Base-by-base conservation (phyloP, 1,284 basidiomycete species). In the Laetiporus sulphureus region DNA sequence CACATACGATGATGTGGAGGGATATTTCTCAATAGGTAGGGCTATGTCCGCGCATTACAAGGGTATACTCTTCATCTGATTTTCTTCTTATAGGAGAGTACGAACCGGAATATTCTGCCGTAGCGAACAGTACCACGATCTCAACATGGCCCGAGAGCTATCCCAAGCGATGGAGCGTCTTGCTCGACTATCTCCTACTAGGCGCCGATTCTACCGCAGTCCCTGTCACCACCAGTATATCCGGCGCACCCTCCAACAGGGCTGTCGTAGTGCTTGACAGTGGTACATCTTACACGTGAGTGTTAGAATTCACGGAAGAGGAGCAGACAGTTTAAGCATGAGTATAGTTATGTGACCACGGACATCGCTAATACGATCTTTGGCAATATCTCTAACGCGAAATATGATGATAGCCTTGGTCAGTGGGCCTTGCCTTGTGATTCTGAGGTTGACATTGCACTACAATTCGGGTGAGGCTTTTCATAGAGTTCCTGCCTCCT, bases 221-320 rank as follows among this genome's bases (percentile, higher is more conserved):
- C 18, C 53, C 69, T 10, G 73, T 83, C 3, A 72, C 69, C 10
- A 80, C 73, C 22, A 64, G 57, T 3, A 74, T 87, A n/a, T 34
- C 59, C 4, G 67, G 65, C 22, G 83, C 73, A 1, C 83, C 84
- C 5, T 64, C 66, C 20, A 75, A 79, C 53, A 79, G 78, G 52
- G 83, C 83, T 12, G 83, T 88, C 33, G 73, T 75, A 15, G 66
- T 84, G 24, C 67, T 90, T 41, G 85, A 90, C 58, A 88, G 75
- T 48, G 86, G 86, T 12, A 82, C 85, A 11, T 86, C 85, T 3
- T 86, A 77, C 58, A 78, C 82, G 83, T 86, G 56, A 46, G 83
- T 67, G 7, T 11, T 27, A 21, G n/a, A 38, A 32, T 8, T 20
- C 23, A 34, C 25, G 7, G 8, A 36, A 18, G 18, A 20, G 10